phyloP scores from a whole-genome alignment of 1,284 basidiomycete species.

The Wallemia ichthyophaga region DNA sequence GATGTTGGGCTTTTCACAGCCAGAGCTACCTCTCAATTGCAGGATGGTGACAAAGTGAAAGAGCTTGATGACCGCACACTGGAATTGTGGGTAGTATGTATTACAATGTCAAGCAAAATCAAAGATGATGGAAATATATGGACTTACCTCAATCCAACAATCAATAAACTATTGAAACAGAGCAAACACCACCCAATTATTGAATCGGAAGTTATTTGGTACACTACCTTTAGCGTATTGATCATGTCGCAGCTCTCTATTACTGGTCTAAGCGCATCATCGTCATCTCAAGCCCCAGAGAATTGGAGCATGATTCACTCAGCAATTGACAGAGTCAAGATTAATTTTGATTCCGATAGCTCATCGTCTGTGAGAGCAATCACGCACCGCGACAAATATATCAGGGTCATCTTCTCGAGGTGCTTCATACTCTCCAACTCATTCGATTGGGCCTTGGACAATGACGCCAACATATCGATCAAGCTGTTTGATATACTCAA shows the following conservation, averaged over 20 bases:
- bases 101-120: constrained; percentile 22
- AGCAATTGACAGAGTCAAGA: constrained; percentile 3
- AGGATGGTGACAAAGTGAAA: constrained; percentile 12
- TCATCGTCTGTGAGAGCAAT: constrained; percentile 16
- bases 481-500: constrained; percentile 47
- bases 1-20: constrained; percentile 21
- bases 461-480: constrained; percentile 29
- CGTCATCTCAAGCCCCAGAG: constrained; percentile 8
- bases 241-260: constrained; percentile 48
- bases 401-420: constrained; percentile 37
- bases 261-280: constrained; percentile 20
- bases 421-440: constrained; percentile 35
- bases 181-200: constrained; percentile 16
- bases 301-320: constrained; percentile 18
- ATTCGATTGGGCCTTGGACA: constrained; percentile 44
- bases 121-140: constrained; percentile 8
- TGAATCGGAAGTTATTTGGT: constrained; percentile 42
- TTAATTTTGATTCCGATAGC: neutral
- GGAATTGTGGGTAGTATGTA: constrained; percentile 44
- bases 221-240: constrained; percentile 33
- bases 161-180: constrained; percentile 6
- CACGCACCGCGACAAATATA: constrained; percentile 38
- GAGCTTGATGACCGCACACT: constrained; percentile 22
- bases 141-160: constrained; percentile 7
- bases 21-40: constrained; percentile 20